phyloP scores from a whole-genome alignment of 2,329 filamentous ascomycete genomes.

The Fusarium pseudograminearum region DNA sequence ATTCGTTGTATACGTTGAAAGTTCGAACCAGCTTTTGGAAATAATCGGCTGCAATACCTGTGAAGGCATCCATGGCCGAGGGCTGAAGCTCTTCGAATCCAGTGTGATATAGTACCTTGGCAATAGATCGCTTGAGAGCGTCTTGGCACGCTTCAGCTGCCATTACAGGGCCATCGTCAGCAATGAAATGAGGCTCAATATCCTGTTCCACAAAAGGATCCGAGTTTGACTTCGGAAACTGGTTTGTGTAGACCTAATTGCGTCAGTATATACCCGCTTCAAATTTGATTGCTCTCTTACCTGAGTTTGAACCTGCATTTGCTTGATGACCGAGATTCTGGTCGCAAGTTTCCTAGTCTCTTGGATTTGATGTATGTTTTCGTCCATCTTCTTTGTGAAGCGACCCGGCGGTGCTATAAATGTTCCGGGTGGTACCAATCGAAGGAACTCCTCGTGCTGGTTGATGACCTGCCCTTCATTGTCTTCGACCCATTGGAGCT shows the following conservation, averaged over 20 bases:
- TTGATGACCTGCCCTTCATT: slow-evolving; percentile 89
- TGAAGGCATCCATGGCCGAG: slow-evolving; percentile 89
- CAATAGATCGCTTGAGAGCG: slow-evolving; percentile 89
- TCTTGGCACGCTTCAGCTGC: slow-evolving; percentile 83
- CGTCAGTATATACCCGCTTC: slow-evolving; percentile 21
- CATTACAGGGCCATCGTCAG: slow-evolving; percentile 90
- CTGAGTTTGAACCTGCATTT: slow-evolving; percentile 99
- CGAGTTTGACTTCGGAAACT: slow-evolving; percentile 96
- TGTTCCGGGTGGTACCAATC: slow-evolving; percentile 77
- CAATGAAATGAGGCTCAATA: slow-evolving; percentile 87
- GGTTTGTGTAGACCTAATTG: slow-evolving; percentile 89
- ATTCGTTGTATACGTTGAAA: slow-evolving; percentile 84
- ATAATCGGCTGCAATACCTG: slow-evolving; percentile 89
- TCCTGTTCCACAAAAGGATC: slow-evolving; percentile 90
- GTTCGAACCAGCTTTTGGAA: slow-evolving; percentile 86
- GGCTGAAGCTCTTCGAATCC: slow-evolving; percentile 98
- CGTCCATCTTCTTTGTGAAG: slow-evolving; percentile 83
- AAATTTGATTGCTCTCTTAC: slow-evolving; percentile 60
- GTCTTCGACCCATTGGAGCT: slow-evolving; percentile 89
- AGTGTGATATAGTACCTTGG: slow-evolving; percentile 94
- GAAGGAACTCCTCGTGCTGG: slow-evolving; percentile 85
- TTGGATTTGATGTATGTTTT: slow-evolving; percentile 94
- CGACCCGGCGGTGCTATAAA: slow-evolving; percentile 82
- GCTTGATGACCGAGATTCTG: slow-evolving; percentile 97
- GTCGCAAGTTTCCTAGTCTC: slow-evolving; percentile 95